Base-by-base conservation (phyloP, 129 eudicot genomes). In the Gnaphalium uliginosum region DNA sequence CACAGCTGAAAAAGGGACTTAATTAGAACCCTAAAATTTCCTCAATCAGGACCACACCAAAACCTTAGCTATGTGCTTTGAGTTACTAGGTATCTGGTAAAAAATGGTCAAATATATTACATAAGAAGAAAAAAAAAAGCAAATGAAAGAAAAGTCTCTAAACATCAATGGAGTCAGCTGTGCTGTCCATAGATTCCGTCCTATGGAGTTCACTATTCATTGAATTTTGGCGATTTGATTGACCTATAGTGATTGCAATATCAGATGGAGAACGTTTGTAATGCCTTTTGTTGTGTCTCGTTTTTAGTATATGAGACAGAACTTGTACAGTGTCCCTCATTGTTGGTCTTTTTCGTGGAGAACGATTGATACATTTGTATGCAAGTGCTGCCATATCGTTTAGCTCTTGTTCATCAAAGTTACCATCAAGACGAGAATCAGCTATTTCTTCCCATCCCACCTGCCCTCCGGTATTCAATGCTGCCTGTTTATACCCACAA, bases 361-460 rank as follows among this genome's bases (percentile, higher is more conserved):
- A 75, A 48, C 87, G 86, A 23, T 86, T 86, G 33, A 93, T 85
- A 65, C 98, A 90, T 83, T 78, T 93, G 86, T 93, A 87, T 26
- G 98, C 98, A 33, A 90, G 92, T 75, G 86, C 75, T 22, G 98
- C 96, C 78, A 93, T 73, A 17, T 93, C 96, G 11, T 88, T 85
- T 2, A 93, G 83, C 81, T 93, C 98, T 71, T 75, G 88, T 39
- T 68, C 78, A 25, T 87, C 96, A 54, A 90, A 85, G 57, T 88
- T 85, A 24, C 98, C 95, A 11, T 85, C 96, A 15, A 93, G 89
- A 70, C 85, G 91, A 5, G 98, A 83, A 78, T 93, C 96, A 10
- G 84, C 89, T 33, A 93, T 88, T 82, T 93, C 98, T 33, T 93
- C 98, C 96, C 98, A 93, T 63, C 92, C 98, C 24, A 71, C 87